phyloP scores from a whole-genome alignment of 441 rosid species.

The Eutrema salsugineum region DNA sequence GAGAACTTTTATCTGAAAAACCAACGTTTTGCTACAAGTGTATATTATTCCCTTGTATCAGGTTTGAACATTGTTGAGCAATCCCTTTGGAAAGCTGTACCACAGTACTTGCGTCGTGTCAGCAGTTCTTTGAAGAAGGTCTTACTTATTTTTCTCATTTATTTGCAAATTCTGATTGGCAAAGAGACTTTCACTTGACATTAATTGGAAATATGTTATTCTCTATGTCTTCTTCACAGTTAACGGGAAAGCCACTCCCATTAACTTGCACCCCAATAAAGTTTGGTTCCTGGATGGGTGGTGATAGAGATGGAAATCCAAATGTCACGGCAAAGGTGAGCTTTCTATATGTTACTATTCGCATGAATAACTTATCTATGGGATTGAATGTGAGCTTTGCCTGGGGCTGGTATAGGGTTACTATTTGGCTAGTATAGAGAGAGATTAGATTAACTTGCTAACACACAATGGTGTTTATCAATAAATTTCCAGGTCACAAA shows the following conservation, averaged over 20 bases:
- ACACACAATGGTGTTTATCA: background rate
- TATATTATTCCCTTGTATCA: slow-evolving; percentile 24
- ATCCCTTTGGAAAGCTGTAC: slow-evolving; percentile 95
- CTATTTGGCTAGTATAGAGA: background rate
- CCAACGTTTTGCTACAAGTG: background rate
- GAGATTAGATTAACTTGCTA: background rate
- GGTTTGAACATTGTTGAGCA: slow-evolving; percentile 98
- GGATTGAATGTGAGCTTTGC: background rate
- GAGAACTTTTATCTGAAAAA: background rate
- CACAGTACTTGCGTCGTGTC: slow-evolving; percentile 95
- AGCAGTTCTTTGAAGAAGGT: slow-evolving; percentile 95
- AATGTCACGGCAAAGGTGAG: slow-evolving; percentile 92
- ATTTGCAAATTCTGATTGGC: background rate
- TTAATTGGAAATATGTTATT: slow-evolving; percentile 4
- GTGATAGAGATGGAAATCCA: slow-evolving; percentile 98
- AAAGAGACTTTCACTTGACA: slow-evolving; percentile 2
- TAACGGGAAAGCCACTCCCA: slow-evolving; percentile 86
- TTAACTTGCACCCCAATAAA: slow-evolving; percentile 91
- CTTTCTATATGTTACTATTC: slow-evolving; percentile 4
- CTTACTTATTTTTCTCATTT: slow-evolving; percentile 18
- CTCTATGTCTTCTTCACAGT: slow-evolving; percentile 43
- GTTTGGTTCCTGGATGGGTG: slow-evolving; percentile 99
- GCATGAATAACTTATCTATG: background rate
- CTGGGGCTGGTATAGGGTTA: background rate
- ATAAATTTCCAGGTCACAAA: slow-evolving; percentile 69